Evolutionary conservation across 192 early-diverging fungal species (phyloP).

Genomic region (Coemansia sp.): DNA sequence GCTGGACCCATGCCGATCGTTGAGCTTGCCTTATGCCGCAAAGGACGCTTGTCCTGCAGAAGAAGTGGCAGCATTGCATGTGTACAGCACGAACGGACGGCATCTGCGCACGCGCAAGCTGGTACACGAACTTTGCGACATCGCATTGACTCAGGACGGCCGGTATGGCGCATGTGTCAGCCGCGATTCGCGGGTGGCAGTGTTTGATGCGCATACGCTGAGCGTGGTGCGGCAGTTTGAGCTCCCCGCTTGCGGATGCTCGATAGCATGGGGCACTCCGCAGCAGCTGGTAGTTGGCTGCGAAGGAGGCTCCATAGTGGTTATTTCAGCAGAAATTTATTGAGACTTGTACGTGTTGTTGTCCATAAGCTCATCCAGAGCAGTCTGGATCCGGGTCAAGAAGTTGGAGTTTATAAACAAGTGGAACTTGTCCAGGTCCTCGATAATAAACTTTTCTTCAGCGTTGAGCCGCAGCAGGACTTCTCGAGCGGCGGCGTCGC

Average conservation of each 20-base stretch:
- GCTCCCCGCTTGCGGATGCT: conserved; percentile 42
- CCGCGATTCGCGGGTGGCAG: conserved; percentile 37
- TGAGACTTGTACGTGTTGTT: conserved; percentile 65
- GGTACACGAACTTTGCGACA: conserved; percentile 33
- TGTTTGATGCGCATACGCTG: conserved; percentile 30
- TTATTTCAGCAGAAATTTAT: conserved; percentile 18
- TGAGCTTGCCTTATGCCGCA: not conserved
- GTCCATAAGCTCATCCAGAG: conserved; percentile 71
- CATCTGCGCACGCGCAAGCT: conserved; percentile 47
- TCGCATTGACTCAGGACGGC: conserved; percentile 41
- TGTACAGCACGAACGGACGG: conserved; percentile 37
- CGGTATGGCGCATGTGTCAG: conserved; percentile 38
- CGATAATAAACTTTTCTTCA: conserved; percentile 72
- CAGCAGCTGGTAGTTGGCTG: conserved; percentile 44
- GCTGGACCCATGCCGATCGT: conserved; percentile 16
- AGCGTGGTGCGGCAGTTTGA: conserved; percentile 45
- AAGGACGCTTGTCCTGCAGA: conserved; percentile 6
- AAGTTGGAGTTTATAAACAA: conserved; percentile 68
- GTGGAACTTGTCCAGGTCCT: conserved; percentile 80
- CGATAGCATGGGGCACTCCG: conserved; percentile 35
- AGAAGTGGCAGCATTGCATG: conserved; percentile 36
- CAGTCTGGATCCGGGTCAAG: conserved; percentile 57
- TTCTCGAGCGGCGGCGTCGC: conserved; percentile 75
- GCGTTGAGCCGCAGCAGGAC: conserved; percentile 70
- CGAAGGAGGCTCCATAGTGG: conserved; percentile 33